Evolutionary conservation across 495 filamentous ascomycete species (phyloP).

Genomic region (Margaritispora aquatica): DNA sequence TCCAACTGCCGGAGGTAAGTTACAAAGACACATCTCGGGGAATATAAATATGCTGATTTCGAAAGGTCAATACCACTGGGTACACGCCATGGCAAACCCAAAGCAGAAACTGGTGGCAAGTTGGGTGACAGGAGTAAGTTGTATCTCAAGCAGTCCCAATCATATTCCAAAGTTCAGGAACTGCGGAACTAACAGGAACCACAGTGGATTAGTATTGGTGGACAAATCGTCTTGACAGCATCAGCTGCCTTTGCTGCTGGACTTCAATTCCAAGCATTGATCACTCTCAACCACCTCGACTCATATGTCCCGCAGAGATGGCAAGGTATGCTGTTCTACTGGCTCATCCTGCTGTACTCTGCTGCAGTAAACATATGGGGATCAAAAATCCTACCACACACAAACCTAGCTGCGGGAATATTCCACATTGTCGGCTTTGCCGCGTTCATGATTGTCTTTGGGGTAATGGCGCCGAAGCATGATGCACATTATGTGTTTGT

Average conservation of each 20-base stretch:
- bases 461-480: slow-evolving; percentile 36
- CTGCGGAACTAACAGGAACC: neutral
- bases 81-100: slow-evolving; percentile 33
- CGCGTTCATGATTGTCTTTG: slow-evolving; percentile 34
- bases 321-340: slow-evolving; percentile 43
- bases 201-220: slow-evolving; percentile 25
- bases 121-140: slow-evolving; percentile 35
- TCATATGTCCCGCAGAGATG: slow-evolving; percentile 35
- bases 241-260: slow-evolving; percentile 35
- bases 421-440: slow-evolving; percentile 41
- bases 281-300: slow-evolving; percentile 36
- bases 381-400: slow-evolving; percentile 31
- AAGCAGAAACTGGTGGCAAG: slow-evolving; percentile 34
- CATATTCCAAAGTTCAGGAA: neutral
- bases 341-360: slow-evolving; percentile 34
- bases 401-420: slow-evolving; percentile 36
- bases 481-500: slow-evolving; percentile 37
- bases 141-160: neutral
- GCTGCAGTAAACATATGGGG: slow-evolving; percentile 39
- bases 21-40: neutral
- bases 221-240: slow-evolving; percentile 28
- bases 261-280: slow-evolving; percentile 38
- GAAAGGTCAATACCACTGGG: slow-evolving; percentile 43
- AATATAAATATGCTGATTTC: slow-evolving; percentile 23
- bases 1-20: slow-evolving; percentile 13